Conservation (phyloP, 805 yeast species). For the Yarrowia sp. region DNA sequence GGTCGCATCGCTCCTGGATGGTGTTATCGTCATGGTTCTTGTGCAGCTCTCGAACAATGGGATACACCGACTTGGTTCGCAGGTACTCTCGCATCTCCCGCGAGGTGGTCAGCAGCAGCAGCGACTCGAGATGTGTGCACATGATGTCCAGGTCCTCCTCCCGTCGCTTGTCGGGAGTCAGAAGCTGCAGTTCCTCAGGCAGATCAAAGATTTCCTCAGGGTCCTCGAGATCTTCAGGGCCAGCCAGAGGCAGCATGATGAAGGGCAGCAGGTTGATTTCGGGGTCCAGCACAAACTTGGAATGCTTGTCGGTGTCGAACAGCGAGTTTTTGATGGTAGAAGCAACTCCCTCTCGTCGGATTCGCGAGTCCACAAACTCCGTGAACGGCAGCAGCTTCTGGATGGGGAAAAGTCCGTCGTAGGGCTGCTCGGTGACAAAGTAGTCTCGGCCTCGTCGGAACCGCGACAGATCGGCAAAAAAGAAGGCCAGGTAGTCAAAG, state of each 20-base stretch:
- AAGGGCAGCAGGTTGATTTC: slow-evolving; percentile 80
- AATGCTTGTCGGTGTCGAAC: slow-evolving; percentile 78
- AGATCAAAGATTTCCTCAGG: slow-evolving; percentile 86
- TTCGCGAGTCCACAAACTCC: slow-evolving; percentile 68
- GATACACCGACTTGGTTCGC: slow-evolving; percentile 83
- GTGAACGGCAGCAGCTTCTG: slow-evolving; percentile 85
- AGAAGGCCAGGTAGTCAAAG: slow-evolving; percentile 83
- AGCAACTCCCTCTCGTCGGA: slow-evolving; percentile 90
- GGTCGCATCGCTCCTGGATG: slow-evolving; percentile 75
- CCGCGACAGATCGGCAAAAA: slow-evolving; percentile 89
- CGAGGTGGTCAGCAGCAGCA: slow-evolving; percentile 80
- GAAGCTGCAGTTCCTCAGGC: slow-evolving; percentile 85
- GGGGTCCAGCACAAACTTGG: slow-evolving; percentile 62
- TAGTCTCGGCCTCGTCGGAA: slow-evolving; percentile 65
- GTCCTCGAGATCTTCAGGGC: slow-evolving; percentile 68
- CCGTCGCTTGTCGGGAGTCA: slow-evolving; percentile 75
- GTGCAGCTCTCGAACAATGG: slow-evolving; percentile 85
- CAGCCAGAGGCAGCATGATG: slow-evolving; percentile 80
- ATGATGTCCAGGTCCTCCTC: slow-evolving; percentile 72
- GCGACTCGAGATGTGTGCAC: slow-evolving; percentile 76
- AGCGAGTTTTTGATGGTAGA: slow-evolving; percentile 89
- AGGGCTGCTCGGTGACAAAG: slow-evolving; percentile 72
- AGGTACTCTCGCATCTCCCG: slow-evolving; percentile 73
- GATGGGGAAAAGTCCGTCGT: slow-evolving; percentile 78
- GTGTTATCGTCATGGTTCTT: slow-evolving; percentile 56